phyloP scores from a whole-genome alignment of 805 yeast genomes.

The Ogataea parapolymorpha region DNA sequence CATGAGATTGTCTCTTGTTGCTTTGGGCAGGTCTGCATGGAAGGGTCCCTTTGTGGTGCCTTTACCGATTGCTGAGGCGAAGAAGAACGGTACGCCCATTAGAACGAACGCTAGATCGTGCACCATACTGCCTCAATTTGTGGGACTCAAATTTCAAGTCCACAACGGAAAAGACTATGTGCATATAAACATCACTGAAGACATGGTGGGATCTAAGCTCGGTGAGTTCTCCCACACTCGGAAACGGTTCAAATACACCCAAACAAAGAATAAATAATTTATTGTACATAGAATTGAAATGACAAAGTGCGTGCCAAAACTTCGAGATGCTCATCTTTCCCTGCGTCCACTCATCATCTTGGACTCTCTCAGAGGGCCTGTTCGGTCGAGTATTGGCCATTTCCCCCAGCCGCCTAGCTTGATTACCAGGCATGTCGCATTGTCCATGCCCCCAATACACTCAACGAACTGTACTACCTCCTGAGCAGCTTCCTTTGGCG shows the following conservation, averaged over 20 bases:
- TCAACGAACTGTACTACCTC: constrained; percentile 83
- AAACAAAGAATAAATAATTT: constrained; percentile 56
- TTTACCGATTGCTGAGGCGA: constrained; percentile 84
- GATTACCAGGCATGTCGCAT: constrained; percentile 87
- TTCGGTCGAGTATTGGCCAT: constrained; percentile 83
- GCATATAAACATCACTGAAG: constrained; percentile 80
- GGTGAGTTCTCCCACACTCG: constrained; percentile 97
- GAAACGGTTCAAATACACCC: constrained; percentile 79
- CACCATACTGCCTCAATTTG: constrained; percentile 92
- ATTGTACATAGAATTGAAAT: constrained; percentile 11
- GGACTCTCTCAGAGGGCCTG: constrained; percentile 78
- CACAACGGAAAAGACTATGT: constrained; percentile 96
- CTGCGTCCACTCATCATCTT: constrained; percentile 37
- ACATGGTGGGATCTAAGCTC: constrained; percentile 93
- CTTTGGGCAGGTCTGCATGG: constrained; percentile 56
- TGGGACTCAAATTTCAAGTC: constrained; percentile 89
- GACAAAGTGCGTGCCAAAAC: constrained; percentile 1
- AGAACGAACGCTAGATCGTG: constrained; percentile 96
- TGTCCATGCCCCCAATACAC: constrained; percentile 88
- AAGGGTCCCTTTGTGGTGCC: constrained; percentile 93
- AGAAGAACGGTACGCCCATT: constrained; percentile 76
- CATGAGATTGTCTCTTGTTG: constrained; percentile 40
- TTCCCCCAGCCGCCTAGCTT: constrained; percentile 89
- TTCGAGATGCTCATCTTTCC: constrained; percentile 5
- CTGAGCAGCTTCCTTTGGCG: constrained; percentile 82